Conservation (phyloP, 1,284 basidiomycete genomes). For the Malassezia nana region DNA sequence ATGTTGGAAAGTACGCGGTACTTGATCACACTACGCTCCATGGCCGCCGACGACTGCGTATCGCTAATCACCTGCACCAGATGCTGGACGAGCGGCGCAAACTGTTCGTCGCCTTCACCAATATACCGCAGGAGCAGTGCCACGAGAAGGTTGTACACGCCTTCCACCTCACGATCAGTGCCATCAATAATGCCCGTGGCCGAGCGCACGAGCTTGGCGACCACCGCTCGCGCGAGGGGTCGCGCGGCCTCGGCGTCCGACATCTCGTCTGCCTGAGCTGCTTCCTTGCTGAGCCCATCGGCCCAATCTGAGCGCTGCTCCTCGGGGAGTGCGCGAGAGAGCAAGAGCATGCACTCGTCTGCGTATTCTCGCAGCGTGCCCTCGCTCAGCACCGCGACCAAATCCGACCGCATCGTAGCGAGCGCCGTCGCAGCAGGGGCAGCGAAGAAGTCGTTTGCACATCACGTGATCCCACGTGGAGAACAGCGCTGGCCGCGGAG, state of each 20-base stretch:
- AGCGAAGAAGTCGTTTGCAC: background rate
- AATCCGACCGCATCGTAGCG: slow-evolving; percentile 30
- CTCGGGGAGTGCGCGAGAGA: slow-evolving; percentile 36
- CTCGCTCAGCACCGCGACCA: slow-evolving; percentile 42
- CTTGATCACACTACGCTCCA: slow-evolving; percentile 10
- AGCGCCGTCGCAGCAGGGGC: background rate
- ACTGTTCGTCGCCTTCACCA: slow-evolving; percentile 11
- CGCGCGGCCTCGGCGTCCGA: slow-evolving; percentile 4
- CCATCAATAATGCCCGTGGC: slow-evolving; percentile 30
- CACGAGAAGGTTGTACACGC: slow-evolving; percentile 39
- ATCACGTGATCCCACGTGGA: slow-evolving; percentile 16
- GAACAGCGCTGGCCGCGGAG: background rate
- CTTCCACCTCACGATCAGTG: slow-evolving; percentile 42
- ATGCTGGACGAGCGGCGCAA: slow-evolving; percentile 19
- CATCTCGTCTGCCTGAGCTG: slow-evolving; percentile 26
- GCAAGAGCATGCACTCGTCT: slow-evolving; percentile 29
- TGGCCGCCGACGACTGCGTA: background rate
- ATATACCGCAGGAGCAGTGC: slow-evolving; percentile 25
- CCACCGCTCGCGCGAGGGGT: slow-evolving; percentile 21
- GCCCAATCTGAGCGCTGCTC: slow-evolving; percentile 34
- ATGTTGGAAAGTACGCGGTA: slow-evolving; percentile 42
- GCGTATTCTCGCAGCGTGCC: slow-evolving; percentile 39
- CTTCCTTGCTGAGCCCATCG: slow-evolving; percentile 23
- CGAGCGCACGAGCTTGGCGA: slow-evolving; percentile 27
- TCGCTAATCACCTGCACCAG: slow-evolving; percentile 13